Base-by-base conservation (phyloP, 257 asterid species). In the Jasminum sambac region DNA sequence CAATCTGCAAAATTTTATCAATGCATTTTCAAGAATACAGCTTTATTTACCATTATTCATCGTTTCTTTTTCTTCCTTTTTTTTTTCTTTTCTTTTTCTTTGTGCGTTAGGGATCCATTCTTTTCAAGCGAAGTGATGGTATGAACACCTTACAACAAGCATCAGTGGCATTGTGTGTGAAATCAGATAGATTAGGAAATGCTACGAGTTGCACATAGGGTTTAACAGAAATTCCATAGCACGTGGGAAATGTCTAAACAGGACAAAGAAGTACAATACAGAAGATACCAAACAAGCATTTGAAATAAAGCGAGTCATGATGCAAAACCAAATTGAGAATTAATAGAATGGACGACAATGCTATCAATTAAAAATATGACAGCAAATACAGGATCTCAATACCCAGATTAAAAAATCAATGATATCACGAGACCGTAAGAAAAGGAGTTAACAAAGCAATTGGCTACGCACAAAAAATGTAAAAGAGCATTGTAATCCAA, bases 1-100 rank as follows among this genome's bases (percentile, higher is more conserved):
- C 67, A 66, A 76, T 77, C 91, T 86, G 89, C 79, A 76, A 55
- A 74, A 78, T 64, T 41, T 43, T 71, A 63, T 50, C 48, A 86
- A 23, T 59, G 48, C 21, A 58, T 66, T 68, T 72, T 71, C 73
- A 76, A 64, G 67, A 70, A 61, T 66, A 68, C 37, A 55, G 43
- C 77, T 55, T 14, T 40, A 74, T 50, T 37, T 58, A 10, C 59
- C 26, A 30, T 4, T 30, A 1, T 30, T 30, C 36, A 30, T 30
- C 36, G 36, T 48, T 48, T 8, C 38, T 63, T 30, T 42, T 30
- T 30, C 36, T 1, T 30, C 36, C 2, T 48, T 48, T 8, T 24
- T 63, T 30, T 42, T 76, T 30, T 21, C 66, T 69, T 36, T 8
- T 48, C 62, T 25, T 55, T 55, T 4, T 16, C 62, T 9, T 23